Evolutionary conservation across 441 rosid species (phyloP).

Genomic region (Pelargonium myrrhifolium): DNA sequence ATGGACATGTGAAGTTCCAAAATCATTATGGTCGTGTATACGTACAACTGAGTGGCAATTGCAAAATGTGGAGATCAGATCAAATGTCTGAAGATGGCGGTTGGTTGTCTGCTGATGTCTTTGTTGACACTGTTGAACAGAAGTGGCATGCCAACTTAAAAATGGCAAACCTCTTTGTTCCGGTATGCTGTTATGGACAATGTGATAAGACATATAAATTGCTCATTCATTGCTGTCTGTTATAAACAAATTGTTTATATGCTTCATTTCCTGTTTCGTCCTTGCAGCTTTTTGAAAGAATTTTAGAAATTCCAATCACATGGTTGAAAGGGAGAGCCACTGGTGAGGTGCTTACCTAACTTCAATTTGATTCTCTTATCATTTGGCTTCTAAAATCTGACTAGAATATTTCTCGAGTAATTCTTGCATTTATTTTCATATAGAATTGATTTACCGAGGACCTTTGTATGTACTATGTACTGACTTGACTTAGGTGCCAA

Average conservation of each 20-base stretch:
- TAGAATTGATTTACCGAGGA: neutral
- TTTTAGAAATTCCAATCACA: conserved; percentile 77
- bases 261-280: conserved; percentile 22
- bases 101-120: conserved; percentile 90
- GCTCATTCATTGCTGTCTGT: conserved; percentile 4
- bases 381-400: neutral
- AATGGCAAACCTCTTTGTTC: conserved; percentile 73
- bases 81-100: conserved; percentile 80
- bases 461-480: neutral
- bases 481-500: neutral
- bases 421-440: neutral
- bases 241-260: conserved; percentile 17
- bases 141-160: conserved; percentile 97
- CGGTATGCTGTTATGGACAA: conserved; percentile 59
- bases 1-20: conserved; percentile 87
- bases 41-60: conserved; percentile 86
- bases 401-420: neutral
- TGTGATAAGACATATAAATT: conserved; percentile 17
- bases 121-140: conserved; percentile 81
- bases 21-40: conserved; percentile 78
- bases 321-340: conserved; percentile 97
- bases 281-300: conserved; percentile 87
- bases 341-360: conserved; percentile 99
- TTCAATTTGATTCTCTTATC: conserved; percentile 21
- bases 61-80: conserved; percentile 88